phyloP scores from a whole-genome alignment of 1,284 basidiomycete species.

The Cryptococcus jaspeensis region DNA sequence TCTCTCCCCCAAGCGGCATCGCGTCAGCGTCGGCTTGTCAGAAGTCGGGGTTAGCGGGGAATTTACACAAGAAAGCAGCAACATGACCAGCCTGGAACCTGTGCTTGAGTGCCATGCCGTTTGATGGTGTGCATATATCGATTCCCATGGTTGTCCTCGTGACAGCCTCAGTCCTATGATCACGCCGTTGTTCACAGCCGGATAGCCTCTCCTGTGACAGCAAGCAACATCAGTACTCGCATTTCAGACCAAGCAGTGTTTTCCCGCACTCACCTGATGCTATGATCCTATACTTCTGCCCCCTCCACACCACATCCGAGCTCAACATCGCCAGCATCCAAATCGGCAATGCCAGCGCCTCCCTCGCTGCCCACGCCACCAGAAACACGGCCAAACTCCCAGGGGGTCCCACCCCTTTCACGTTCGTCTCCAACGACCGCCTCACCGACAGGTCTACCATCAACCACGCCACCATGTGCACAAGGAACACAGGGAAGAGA shows the following conservation, averaged over 20 bases:
- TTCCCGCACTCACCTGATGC: constrained; percentile 33
- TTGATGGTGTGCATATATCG: too few species aligned
- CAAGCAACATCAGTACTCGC: too few species aligned
- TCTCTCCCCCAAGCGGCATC: too few species aligned
- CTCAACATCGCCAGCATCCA: constrained; percentile 78
- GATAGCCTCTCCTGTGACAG: too few species aligned
- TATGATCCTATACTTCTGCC: constrained; percentile 51
- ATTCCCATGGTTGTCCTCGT: too few species aligned
- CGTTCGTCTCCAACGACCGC: constrained; percentile 53
- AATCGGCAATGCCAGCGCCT: constrained; percentile 78
- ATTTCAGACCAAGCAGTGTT: background rate
- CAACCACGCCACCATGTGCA: constrained; percentile 67
- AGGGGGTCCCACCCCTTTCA: constrained; percentile 67
- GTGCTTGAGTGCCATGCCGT: too few species aligned
- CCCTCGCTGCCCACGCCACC: constrained; percentile 71
- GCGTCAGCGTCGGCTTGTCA: too few species aligned
- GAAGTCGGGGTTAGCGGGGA: too few species aligned
- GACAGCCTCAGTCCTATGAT: too few species aligned
- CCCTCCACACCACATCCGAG: constrained; percentile 79
- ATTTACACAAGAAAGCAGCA: too few species aligned
- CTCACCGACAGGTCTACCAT: constrained; percentile 47
- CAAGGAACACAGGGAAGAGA: constrained; percentile 63
- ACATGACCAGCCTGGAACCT: too few species aligned
- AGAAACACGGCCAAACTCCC: constrained; percentile 59
- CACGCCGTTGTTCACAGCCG: too few species aligned